A percentile compares a stretch with the other conserved stretches of the same genome.
Conservation (phyloP, 169 alveolate species). For the Plasmodium fragile region DNA sequence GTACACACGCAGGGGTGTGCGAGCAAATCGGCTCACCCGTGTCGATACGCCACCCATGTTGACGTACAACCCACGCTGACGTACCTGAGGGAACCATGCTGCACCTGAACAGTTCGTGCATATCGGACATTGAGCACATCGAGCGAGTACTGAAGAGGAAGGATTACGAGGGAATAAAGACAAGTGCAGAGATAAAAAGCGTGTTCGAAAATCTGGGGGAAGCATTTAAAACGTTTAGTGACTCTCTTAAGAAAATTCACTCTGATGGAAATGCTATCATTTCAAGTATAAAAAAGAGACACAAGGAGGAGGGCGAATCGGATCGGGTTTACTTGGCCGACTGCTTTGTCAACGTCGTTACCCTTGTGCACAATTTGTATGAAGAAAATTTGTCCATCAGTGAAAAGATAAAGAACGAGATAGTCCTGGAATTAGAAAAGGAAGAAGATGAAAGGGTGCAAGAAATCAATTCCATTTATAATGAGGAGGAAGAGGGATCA, state of each 20-base stretch:
- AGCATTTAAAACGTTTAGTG: conserved; percentile 39
- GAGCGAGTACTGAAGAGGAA: conserved; percentile 31
- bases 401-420: conserved; percentile 31
- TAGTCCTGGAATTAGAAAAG: conserved; percentile 41
- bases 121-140: conserved; percentile 57
- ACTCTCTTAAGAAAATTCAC: conserved; percentile 60
- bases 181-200: conserved; percentile 51
- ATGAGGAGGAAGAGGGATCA: background rate
- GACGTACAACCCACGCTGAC: background rate
- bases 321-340: conserved; percentile 33
- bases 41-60: background rate
- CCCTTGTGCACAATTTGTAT: conserved; percentile 18
- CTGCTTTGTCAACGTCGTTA: conserved; percentile 50
- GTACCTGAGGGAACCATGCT: conserved; percentile 29
- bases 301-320: background rate
- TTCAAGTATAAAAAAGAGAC: conserved; percentile 6
- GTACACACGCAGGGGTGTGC: background rate
- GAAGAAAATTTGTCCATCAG: conserved; percentile 44
- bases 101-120: conserved; percentile 47
- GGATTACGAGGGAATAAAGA: conserved; percentile 57
- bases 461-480: conserved; percentile 32
- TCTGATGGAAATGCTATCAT: conserved; percentile 23
- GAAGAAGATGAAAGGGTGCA: conserved; percentile 48
- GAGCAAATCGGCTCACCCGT: background rate
- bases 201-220: conserved; percentile 33